These are phyloP conservation scores for Pezicula radicicola DNA, from an alignment of 2,329 filamentous ascomycete genomes.

Conservation along the genomic window DNA sequence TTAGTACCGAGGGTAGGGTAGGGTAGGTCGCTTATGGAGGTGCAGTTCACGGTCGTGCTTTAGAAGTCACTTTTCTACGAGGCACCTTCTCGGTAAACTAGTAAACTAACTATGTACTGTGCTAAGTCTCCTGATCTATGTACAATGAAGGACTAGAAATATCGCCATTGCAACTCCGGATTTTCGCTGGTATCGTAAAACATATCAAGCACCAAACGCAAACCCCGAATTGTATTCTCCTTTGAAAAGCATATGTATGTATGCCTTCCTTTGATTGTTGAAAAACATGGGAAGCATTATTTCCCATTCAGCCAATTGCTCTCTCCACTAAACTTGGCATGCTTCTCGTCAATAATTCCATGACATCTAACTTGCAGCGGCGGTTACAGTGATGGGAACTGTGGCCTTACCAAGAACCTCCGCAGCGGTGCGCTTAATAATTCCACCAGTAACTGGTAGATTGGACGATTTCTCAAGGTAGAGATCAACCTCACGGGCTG, in stretches of 20 bases:
- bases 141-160: conserved; percentile 1
- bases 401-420: conserved; percentile 50
- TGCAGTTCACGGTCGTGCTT: no score
- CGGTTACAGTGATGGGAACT: conserved; percentile 17
- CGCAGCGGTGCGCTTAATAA: conserved; percentile 78
- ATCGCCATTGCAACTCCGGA: neutral
- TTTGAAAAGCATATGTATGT: neutral
- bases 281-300: neutral
- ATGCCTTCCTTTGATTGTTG: neutral
- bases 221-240: neutral
- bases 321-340: neutral
- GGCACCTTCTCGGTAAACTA: neutral
- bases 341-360: neutral
- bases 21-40: no score
- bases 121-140: conserved; percentile 1
- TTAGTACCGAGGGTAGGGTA: no score
- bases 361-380: conserved; percentile 18
- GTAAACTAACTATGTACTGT: conserved; percentile 2
- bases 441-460: conserved; percentile 88
- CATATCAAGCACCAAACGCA: neutral
- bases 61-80: no score
- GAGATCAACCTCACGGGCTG: conserved; percentile 86
- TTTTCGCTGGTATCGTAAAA: conserved; percentile 10
- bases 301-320: neutral
- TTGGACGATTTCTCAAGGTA: conserved; percentile 78